Percentiles rank a stretch among this genome's conserved stretches.
Conservation (phyloP, 352 stramenopile species). For the Globisporangium uncinulatum region DNA sequence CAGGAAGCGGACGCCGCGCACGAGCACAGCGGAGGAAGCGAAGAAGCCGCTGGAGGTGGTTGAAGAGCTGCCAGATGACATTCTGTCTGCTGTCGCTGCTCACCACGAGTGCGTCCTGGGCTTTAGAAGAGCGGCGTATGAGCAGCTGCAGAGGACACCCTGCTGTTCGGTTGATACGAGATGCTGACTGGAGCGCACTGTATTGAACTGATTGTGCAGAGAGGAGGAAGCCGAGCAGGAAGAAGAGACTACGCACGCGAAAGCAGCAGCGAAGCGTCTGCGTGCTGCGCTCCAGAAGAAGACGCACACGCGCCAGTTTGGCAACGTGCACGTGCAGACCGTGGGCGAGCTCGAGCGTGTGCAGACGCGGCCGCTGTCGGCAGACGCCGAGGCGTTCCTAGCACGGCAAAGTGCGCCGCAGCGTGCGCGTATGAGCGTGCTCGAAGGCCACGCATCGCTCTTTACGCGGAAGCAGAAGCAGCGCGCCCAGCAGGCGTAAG, state of each 20-base stretch:
- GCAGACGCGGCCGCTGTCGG: slow-evolving; percentile 39
- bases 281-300: slow-evolving; percentile 30
- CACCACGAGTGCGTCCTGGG: slow-evolving; percentile 39
- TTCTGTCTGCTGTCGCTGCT: slow-evolving; percentile 60
- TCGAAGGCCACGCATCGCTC: slow-evolving; percentile 58
- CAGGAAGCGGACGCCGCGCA: slow-evolving; percentile 34
- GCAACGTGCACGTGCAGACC: slow-evolving; percentile 69
- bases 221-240: slow-evolving; percentile 49
- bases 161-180: not conserved
- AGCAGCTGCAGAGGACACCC: no score
- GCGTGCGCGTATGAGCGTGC: slow-evolving; percentile 51
- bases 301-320: slow-evolving; percentile 71
- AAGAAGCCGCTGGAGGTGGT: slow-evolving; percentile 20
- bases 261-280: slow-evolving; percentile 17
- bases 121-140: not conserved
- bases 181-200: not conserved
- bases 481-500: slow-evolving; percentile 6
- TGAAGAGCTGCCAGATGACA: slow-evolving; percentile 50
- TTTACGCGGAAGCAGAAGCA: slow-evolving; percentile 78
- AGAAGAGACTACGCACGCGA: slow-evolving; percentile 22
- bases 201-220: slow-evolving; percentile 9
- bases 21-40: slow-evolving; percentile 9
- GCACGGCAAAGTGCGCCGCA: slow-evolving; percentile 41
- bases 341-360: slow-evolving; percentile 35
- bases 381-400: slow-evolving; percentile 47